A percentile compares a stretch with the other conserved stretches of the same genome.
Conservation (phyloP, 208 protist species). For the Trypanosoma cruzi region DNA sequence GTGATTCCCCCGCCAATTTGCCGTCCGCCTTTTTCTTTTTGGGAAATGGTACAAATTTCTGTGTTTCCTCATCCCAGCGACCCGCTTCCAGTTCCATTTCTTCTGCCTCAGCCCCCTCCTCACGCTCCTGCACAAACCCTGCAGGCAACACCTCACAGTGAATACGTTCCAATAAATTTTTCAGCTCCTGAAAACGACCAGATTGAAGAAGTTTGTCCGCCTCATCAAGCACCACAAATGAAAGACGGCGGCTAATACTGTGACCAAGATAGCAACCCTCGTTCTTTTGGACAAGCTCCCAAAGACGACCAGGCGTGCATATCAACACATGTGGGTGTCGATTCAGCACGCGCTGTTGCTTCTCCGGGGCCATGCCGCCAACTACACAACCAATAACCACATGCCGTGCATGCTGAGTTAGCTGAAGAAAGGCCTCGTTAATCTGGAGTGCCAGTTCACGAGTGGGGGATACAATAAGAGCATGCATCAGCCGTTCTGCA, state of each 20-base stretch:
- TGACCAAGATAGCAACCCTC: conserved; percentile 94
- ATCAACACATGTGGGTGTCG: conserved; percentile 92
- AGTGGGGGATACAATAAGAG: conserved; percentile 97
- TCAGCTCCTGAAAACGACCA: conserved; percentile 97
- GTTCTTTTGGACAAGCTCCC: conserved; percentile 88
- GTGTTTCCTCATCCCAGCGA: conserved; percentile 67
- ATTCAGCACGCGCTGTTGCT: conserved; percentile 91
- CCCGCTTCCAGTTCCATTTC: conserved; percentile 57
- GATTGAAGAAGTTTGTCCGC: conserved; percentile 98
- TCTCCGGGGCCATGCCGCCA: conserved; percentile 89
- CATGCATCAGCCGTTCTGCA: conserved; percentile 69
- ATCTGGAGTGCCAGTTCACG: conserved; percentile 98
- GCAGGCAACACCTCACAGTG: conserved; percentile 90
- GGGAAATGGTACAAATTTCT: conserved; percentile 71
- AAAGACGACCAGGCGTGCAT: conserved; percentile 90
- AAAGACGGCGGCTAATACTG: conserved; percentile 92
- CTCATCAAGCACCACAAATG: conserved; percentile 98
- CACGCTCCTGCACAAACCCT: conserved; percentile 74
- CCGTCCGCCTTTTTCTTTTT: conserved; percentile 32
- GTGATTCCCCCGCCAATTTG: neutral
- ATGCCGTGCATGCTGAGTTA: conserved; percentile 56
- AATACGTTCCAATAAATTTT: conserved; percentile 96
- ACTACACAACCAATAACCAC: conserved; percentile 81
- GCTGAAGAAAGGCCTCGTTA: conserved; percentile 71
- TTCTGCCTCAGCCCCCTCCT: conserved; percentile 65